Evolutionary conservation across 1,284 basidiomycete genomes (phyloP), one percentile per base, ranked within the genome.

Genomic region (Neonothopanus nambi): DNA sequence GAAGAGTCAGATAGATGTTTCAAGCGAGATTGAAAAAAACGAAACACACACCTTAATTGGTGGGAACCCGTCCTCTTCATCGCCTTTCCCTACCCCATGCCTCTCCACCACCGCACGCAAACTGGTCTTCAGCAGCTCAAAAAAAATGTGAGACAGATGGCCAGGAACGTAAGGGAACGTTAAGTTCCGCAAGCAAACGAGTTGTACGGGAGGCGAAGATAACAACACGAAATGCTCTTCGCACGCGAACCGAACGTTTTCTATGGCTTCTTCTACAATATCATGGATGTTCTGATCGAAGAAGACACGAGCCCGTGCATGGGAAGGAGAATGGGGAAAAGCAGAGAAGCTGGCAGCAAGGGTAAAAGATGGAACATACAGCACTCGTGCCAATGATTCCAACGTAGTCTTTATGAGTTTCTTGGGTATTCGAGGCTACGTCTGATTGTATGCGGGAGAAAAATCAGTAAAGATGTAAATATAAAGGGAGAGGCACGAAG

Each of bases 61-160:
- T 18, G 97, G 96, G 74, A 91, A 94, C 43, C 70, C 64, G n/a
- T n/a, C n/a, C 65, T 94, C 93, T 59, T 85, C 80, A 52, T 94
- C 91, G 12, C 42, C 39, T 30, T 38, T 51, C 20, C 47, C 41
- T 26, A 2, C 85, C 84, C 93, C 93, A 68, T 87, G 93, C 1
- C 93, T 85, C 72, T 99, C 97, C 13, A 99, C 96, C 35, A 98
- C 93, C 4, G 97, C 96, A 46, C 96, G 89, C 6, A 99, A 81
- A 20, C 95, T 98, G 77, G 99, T 99, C 71, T 99, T 99, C 59
- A 99, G 81, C n/a, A 99, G 82, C 71, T 99, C 97, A 67, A 99
- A 99, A 61, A 91, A 84, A 73, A 99, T 98, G 72, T 99, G 96
- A 1, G 93, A 91, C 52, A 95, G 73, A 68, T 99, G 96, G 11